These are phyloP conservation scores for Nasturtium officinale DNA, from an alignment of 345 rosid species.

Conservation along the genomic window DNA sequence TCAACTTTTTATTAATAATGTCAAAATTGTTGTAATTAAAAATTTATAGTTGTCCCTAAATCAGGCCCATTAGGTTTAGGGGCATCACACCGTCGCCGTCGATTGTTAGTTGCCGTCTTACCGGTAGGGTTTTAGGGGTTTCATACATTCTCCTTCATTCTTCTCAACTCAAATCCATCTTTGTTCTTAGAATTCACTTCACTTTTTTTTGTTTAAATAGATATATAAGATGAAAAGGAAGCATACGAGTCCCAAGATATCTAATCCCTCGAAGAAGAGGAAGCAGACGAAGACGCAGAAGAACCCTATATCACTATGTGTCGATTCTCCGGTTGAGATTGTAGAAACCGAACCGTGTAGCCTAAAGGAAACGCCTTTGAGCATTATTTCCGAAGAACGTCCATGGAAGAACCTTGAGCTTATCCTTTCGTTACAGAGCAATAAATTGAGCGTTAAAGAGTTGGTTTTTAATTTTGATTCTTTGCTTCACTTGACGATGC, in stretches of 20 bases:
- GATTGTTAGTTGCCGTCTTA: too few species aligned
- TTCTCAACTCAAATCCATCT: conserved; percentile 9
- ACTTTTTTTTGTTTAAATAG: not conserved
- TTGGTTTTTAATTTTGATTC: conserved; percentile 41
- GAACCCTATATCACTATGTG: conserved; percentile 41
- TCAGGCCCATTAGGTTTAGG: too few species aligned
- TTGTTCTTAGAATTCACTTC: not conserved
- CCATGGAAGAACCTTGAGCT: conserved; percentile 82
- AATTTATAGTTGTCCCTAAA: too few species aligned
- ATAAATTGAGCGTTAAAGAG: conserved; percentile 55
- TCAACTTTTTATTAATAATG: too few species aligned
- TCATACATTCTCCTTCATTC: not conserved
- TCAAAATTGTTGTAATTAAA: too few species aligned
- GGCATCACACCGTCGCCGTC: too few species aligned
- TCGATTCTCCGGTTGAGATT: conserved; percentile 28
- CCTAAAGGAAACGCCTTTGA: conserved; percentile 19
- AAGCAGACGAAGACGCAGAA: conserved; percentile 23
- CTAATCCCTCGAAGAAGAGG: conserved; percentile 31
- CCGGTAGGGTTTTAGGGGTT: conserved; percentile 9
- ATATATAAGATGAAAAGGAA: conserved; percentile 51
- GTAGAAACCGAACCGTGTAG: conserved; percentile 28
- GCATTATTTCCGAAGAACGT: conserved; percentile 37
- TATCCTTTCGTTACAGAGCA: conserved; percentile 59
- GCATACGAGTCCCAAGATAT: conserved; percentile 27
- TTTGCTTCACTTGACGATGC: conserved; percentile 3